Evolutionary conservation across 768 basidiomycete species (phyloP).

Genomic region (Xerocomus brunneocitrinus): DNA sequence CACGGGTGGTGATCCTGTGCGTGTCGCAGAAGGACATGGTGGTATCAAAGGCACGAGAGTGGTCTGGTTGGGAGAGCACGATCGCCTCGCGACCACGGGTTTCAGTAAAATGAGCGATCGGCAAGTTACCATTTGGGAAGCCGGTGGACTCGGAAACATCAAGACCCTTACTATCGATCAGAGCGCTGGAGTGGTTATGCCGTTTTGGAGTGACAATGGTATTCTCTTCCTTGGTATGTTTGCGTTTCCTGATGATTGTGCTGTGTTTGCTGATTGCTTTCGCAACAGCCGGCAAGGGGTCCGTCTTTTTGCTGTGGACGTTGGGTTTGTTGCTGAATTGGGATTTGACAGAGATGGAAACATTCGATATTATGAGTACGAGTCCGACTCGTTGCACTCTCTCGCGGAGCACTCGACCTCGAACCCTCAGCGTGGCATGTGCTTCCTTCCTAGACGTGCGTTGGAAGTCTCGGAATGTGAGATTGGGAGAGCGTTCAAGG

Average conservation of each 20-base stretch:
- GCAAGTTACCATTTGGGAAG: conserved; percentile 88
- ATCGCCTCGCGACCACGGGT: conserved; percentile 89
- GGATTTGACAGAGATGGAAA: conserved; percentile 74
- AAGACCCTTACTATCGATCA: conserved; percentile 84
- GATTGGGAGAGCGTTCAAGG: conserved; percentile 92
- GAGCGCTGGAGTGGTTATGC: conserved; percentile 91
- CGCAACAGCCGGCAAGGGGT: conserved; percentile 80
- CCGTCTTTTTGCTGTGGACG: conserved; percentile 14
- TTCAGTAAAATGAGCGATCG: conserved; percentile 97
- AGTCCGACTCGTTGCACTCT: conserved; percentile 72
- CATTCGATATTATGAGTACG: conserved; percentile 96
- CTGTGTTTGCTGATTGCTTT: conserved; percentile 1
- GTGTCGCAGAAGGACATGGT: conserved; percentile 79
- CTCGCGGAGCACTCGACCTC: conserved; percentile 83
- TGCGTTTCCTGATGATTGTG: background rate
- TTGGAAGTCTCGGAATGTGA: conserved; percentile 90
- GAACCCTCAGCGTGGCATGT: conserved; percentile 95
- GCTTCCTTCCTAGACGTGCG: conserved; percentile 90
- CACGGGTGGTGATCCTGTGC: conserved; percentile 73
- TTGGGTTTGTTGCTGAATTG: conserved; percentile 1
- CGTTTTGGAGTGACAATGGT: conserved; percentile 95
- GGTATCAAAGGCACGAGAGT: conserved; percentile 92
- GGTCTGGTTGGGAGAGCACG: conserved; percentile 85
- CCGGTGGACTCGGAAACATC: conserved; percentile 64
- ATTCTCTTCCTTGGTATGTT: conserved; percentile 76